Evolutionary conservation across 805 yeast genomes (phyloP).

Genomic region (Komagataella pseudopastoris): DNA sequence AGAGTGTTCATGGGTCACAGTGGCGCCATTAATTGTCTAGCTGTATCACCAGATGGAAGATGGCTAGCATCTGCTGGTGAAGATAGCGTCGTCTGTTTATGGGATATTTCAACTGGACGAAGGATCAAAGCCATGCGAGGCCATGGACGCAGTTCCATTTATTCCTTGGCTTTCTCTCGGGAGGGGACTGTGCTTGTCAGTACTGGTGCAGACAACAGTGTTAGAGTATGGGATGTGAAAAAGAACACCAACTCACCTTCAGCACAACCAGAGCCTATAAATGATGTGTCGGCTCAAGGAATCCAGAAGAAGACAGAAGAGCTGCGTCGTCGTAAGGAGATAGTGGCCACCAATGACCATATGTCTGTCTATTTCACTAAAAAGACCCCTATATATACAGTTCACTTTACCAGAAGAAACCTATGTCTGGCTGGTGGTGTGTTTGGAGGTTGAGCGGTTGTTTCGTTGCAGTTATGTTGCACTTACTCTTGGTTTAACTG

Average conservation of each 20-base stretch:
- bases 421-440: slow-evolving; percentile 91
- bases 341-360: slow-evolving; percentile 78
- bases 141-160: slow-evolving; percentile 78
- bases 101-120: slow-evolving; percentile 93
- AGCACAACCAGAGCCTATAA: slow-evolving; percentile 44
- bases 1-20: slow-evolving; percentile 88
- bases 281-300: slow-evolving; percentile 3
- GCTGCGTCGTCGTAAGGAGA: slow-evolving; percentile 43
- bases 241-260: slow-evolving; percentile 72
- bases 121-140: slow-evolving; percentile 87
- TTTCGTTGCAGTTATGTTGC: background rate
- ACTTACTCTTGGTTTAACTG: slow-evolving; percentile 59
- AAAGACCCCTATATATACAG: slow-evolving; percentile 86
- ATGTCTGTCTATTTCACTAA: slow-evolving; percentile 90
- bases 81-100: slow-evolving; percentile 74
- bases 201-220: slow-evolving; percentile 86
- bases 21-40: slow-evolving; percentile 73
- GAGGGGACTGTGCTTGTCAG: slow-evolving; percentile 87
- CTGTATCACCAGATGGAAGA: slow-evolving; percentile 94
- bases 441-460: slow-evolving; percentile 28
- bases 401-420: slow-evolving; percentile 83
- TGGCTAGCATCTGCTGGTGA: slow-evolving; percentile 95
- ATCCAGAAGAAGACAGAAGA: slow-evolving; percentile 22
- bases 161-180: slow-evolving; percentile 70
- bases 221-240: slow-evolving; percentile 93